Base-by-base conservation (phyloP, 345 rosid genomes). In the Eucalyptus cloeziana region DNA sequence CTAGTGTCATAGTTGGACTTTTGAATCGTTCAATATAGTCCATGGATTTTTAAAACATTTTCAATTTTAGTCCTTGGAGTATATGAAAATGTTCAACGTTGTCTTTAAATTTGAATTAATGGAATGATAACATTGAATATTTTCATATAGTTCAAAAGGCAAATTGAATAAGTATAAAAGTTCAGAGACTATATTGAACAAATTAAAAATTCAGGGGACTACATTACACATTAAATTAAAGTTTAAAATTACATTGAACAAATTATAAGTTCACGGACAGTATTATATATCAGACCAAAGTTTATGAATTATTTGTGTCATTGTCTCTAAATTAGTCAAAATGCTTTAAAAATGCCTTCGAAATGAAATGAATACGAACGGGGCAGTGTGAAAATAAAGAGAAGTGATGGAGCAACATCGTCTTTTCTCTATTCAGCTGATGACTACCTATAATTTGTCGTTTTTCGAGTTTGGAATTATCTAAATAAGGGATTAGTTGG, bases 141-240 rank as follows among this genome's bases (percentile, higher is more conserved):
- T 24, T 56, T 56, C 6, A 10, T 25, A 56, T 24, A 56, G 6
- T 56, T 56, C 0, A 56, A 0, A 25, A 25, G 13, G 0, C 1
- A 56, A 56, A 56, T 56, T 10, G 62, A 24, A 56, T 24, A 56
- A 56, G 6, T 56, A 56, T 56, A 56, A 56, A 56, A 56, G 1
- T 24, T 56, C 0, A 56, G 0, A 22, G 3, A 24, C 30, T 56
- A 56, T 56, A 56, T 24, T 10, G 2, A 22, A 56, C 5, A 22
- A 22, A 56, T 56, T 24, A 56, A 56, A 56, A 22, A 3, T 56
- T 56, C 6, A 56, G 3, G 5, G 5, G 12, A 56, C 6, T 9
- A 56, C 5, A 56, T 56, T 56, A 24, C 5, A 22, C 30, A 56
- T 56, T 56, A 22, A 24, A 13, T 24, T 10, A 56, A 56, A 56